phyloP scores from a whole-genome alignment of 345 rosid species.

The Euphorbia lathyris region DNA sequence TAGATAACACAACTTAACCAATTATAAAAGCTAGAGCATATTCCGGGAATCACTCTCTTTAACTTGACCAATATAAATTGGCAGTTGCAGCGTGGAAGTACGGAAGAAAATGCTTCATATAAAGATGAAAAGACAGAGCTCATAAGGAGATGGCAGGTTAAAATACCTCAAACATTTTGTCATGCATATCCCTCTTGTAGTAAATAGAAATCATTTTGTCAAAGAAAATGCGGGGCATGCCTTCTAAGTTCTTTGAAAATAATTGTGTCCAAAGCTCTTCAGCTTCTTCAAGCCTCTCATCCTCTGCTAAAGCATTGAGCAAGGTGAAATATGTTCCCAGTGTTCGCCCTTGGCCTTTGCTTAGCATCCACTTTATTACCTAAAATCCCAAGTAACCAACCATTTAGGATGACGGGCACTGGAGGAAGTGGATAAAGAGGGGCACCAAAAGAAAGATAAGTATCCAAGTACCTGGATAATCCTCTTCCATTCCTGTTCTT shows the following conservation, averaged over 20 bases:
- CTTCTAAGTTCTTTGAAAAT: slow-evolving; percentile 60
- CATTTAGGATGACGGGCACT: background rate
- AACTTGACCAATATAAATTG: background rate
- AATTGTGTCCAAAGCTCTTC: slow-evolving; percentile 80
- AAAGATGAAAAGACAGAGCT: background rate
- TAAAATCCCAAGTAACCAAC: slow-evolving; percentile 22
- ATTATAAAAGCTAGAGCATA: background rate
- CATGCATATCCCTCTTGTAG: slow-evolving; percentile 74
- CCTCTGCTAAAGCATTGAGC: slow-evolving; percentile 77
- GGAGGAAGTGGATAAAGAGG: too few relatives aligned
- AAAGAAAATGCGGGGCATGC: slow-evolving; percentile 72
- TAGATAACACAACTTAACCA: background rate
- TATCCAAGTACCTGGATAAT: slow-evolving; percentile 60
- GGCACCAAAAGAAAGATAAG: background rate
- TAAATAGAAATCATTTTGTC: slow-evolving; percentile 73
- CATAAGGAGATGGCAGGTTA: slow-evolving; percentile 4
- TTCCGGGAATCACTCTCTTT: background rate
- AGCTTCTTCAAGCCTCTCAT: slow-evolving; percentile 83
- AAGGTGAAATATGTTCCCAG: slow-evolving; percentile 83
- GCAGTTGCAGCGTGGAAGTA: background rate
- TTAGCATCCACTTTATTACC: slow-evolving; percentile 96
- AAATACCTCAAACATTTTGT: slow-evolving; percentile 77
- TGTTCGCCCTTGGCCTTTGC: slow-evolving; percentile 94
- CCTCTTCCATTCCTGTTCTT: slow-evolving; percentile 82
- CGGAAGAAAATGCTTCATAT: background rate